Conservation (phyloP, 129 eudicot species). For the Escallonia herrerae region DNA sequence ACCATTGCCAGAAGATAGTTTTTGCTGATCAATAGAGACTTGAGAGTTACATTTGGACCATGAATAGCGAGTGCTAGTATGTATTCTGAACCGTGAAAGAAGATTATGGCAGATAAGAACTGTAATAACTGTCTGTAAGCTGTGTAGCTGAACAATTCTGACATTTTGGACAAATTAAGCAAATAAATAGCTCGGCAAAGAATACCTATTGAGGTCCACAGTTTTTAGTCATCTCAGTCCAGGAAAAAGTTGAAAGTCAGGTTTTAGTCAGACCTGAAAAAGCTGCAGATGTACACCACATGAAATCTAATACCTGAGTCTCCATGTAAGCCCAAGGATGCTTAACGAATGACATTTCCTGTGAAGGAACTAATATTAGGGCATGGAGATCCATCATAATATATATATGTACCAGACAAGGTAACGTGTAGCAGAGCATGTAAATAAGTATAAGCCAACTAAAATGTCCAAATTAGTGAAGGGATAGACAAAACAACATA, state of each 20-base stretch:
- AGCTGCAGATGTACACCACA: conserved; percentile 10
- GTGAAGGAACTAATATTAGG: neutral
- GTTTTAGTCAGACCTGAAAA: conserved; percentile 31
- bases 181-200: conserved; percentile 14
- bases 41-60: conserved; percentile 64
- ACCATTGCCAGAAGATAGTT: conserved; percentile 72
- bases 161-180: conserved; percentile 41
- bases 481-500: too few species aligned
- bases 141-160: conserved; percentile 57
- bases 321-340: conserved; percentile 16
- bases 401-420: too few species aligned
- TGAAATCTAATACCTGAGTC: conserved; percentile 4
- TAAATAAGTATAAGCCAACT: too few species aligned
- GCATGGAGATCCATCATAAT: too few species aligned
- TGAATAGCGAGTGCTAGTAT: conserved; percentile 56
- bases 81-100: conserved; percentile 80
- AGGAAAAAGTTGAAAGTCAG: conserved; percentile 5
- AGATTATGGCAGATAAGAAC: conserved; percentile 54
- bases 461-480: too few species aligned
- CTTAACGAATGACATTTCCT: conserved; percentile 29
- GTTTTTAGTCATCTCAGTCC: conserved; percentile 1
- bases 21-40: conserved; percentile 76
- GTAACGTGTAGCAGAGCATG: too few species aligned
- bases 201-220: neutral
- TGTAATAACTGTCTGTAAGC: conserved; percentile 63